Evolutionary conservation across 768 basidiomycete species (phyloP).

Genomic region (Tulasnella sp.): DNA sequence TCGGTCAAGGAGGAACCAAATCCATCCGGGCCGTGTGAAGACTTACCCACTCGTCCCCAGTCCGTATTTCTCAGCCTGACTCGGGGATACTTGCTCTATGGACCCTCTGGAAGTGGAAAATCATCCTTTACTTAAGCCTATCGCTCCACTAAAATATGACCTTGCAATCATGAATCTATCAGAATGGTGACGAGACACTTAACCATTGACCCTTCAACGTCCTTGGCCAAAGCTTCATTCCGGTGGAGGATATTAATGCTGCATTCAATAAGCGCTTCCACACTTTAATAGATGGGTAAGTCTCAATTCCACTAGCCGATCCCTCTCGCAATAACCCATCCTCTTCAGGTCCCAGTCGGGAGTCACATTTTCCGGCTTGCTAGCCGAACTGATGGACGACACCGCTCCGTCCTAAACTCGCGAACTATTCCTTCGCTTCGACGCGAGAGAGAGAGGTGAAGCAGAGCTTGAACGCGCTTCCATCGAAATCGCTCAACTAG

Average conservation of each 20-base stretch:
- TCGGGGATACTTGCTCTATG: conserved; percentile 91
- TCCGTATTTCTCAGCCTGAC: no score
- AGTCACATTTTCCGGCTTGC: conserved; percentile 94
- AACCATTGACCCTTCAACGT: conserved; percentile 89
- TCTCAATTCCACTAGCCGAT: conserved; percentile 2
- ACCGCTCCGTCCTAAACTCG: conserved; percentile 76
- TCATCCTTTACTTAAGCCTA: conserved; percentile 98
- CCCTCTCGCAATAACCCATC: not conserved
- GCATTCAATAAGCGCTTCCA: conserved; percentile 93
- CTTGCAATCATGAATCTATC: conserved; percentile 95
- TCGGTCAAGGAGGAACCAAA: no score
- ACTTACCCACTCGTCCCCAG: no score
- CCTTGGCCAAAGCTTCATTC: conserved; percentile 87
- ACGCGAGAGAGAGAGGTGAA: conserved; percentile 46
- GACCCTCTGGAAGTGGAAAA: conserved; percentile 97
- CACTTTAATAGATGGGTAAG: conserved; percentile 87
- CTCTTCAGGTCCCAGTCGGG: conserved; percentile 80
- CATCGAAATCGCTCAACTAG: conserved; percentile 44
- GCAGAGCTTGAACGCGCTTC: conserved; percentile 34
- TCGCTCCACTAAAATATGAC: conserved; percentile 87
- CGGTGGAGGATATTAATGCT: conserved; percentile 96
- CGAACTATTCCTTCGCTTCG: conserved; percentile 78
- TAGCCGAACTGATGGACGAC: conserved; percentile 79
- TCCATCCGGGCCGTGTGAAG: no score
- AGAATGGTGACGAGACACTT: conserved; percentile 93